phyloP scores from a whole-genome alignment of 306 rosid species.

The Potentilla sterilis region DNA sequence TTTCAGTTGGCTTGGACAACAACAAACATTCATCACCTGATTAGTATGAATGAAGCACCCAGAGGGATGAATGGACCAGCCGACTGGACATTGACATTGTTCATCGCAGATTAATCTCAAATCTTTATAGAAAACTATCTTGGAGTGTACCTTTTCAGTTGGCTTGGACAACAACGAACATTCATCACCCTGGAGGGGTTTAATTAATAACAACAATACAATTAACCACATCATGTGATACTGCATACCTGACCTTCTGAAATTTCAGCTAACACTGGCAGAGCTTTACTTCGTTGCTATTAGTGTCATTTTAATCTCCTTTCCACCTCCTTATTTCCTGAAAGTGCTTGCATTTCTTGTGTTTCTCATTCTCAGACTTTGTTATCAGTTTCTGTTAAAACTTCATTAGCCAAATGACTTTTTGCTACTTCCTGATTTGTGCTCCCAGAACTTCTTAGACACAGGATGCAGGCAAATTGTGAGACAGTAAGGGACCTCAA shows the following conservation, averaged over 20 bases:
- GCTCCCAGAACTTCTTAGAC: background rate
- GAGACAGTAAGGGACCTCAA: background rate
- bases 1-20: background rate
- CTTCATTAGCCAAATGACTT: background rate
- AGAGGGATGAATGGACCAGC: too few species aligned
- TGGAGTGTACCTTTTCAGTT: too few species aligned
- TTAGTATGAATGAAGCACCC: background rate
- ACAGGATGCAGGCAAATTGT: conserved; percentile 5
- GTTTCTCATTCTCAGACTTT: background rate
- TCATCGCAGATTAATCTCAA: too few species aligned
- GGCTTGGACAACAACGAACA: too few species aligned
- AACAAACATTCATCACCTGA: background rate
- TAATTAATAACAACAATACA: too few species aligned
- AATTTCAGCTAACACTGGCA: background rate
- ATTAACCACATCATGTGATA: background rate
- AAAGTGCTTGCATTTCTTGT: background rate
- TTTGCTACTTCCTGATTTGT: background rate
- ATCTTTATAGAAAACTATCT: too few species aligned
- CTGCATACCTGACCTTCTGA: conserved; percentile 1
- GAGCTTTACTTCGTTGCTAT: background rate
- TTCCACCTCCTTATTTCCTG: conserved; percentile 5
- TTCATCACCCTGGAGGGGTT: too few species aligned
- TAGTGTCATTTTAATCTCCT: background rate
- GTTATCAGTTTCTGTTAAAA: background rate
- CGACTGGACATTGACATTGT: too few species aligned